phyloP scores from a whole-genome alignment of 2,329 filamentous ascomycete genomes.

The Pyrenophora graminea region DNA sequence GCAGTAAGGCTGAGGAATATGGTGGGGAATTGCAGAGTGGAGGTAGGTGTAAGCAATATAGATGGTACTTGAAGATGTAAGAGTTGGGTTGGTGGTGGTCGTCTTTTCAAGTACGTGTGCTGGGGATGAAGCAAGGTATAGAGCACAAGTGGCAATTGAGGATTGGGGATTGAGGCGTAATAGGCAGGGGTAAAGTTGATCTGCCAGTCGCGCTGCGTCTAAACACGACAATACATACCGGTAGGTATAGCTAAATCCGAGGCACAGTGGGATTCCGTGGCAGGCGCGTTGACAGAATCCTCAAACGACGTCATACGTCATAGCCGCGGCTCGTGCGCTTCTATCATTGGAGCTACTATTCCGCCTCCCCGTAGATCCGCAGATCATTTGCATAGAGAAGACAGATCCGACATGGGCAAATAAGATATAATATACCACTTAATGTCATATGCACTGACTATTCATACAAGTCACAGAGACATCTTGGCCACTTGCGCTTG shows the following conservation, averaged over 20 bases:
- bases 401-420: background rate
- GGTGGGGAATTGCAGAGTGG: conserved; percentile 10
- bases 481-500: no score
- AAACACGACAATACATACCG: conserved; percentile 11
- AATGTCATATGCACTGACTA: background rate
- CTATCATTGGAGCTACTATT: conserved; percentile 19
- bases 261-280: conserved; percentile 4
- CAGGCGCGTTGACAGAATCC: conserved; percentile 3
- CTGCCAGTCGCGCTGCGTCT: conserved; percentile 10
- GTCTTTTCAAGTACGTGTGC: conserved; percentile 1
- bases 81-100: conserved; percentile 3
- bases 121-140: conserved; percentile 1
- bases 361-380: conserved; percentile 7
- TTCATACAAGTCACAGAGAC: background rate
- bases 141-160: conserved; percentile 9
- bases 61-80: conserved; percentile 8
- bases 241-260: conserved; percentile 9
- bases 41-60: conserved; percentile 15
- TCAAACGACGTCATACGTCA: conserved; percentile 20
- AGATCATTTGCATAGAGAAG: conserved; percentile 3
- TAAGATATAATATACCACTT: background rate
- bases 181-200: conserved; percentile 9
- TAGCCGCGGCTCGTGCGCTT: conserved; percentile 6
- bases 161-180: conserved; percentile 1
- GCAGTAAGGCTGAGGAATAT: conserved; percentile 15